phyloP scores from a whole-genome alignment of 257 asterid genomes.

The Forsythia viridissima region DNA sequence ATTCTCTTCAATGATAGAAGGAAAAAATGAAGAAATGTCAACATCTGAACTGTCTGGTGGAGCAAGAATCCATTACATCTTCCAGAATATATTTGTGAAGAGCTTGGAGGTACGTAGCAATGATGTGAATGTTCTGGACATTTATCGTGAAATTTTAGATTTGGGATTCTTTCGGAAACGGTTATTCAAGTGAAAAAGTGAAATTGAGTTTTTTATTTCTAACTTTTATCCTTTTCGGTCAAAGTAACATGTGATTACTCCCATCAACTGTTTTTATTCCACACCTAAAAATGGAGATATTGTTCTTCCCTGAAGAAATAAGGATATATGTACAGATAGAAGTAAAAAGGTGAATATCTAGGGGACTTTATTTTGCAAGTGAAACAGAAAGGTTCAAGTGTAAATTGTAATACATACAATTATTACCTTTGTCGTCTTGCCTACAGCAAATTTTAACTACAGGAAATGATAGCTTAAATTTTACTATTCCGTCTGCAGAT shows the following conservation, averaged over 20 bases:
- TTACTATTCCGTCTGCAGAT: no score
- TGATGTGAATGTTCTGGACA: conserved; percentile 8
- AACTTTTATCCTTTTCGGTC: background rate
- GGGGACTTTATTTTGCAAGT: background rate
- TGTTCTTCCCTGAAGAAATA: background rate
- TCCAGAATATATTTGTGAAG: conserved; percentile 57
- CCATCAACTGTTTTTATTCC: background rate
- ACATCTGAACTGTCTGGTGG: conserved; percentile 65
- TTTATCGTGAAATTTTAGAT: background rate
- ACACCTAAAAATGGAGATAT: background rate
- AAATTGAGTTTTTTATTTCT: background rate
- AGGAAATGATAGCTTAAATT: no score
- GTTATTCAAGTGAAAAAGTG: background rate
- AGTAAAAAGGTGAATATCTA: background rate
- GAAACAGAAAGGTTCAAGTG: background rate
- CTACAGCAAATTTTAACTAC: no score
- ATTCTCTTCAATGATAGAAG: conserved; percentile 58
- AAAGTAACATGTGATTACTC: background rate
- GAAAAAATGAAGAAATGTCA: conserved; percentile 60
- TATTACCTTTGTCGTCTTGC: no score
- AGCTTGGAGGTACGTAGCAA: conserved; percentile 52
- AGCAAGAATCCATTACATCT: conserved; percentile 64
- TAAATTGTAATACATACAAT: no score
- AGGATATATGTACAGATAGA: background rate
- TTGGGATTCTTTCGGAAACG: background rate